Evolutionary conservation across 2,329 filamentous ascomycete genomes (phyloP).

Genomic region (Talaromyces verruculosus): DNA sequence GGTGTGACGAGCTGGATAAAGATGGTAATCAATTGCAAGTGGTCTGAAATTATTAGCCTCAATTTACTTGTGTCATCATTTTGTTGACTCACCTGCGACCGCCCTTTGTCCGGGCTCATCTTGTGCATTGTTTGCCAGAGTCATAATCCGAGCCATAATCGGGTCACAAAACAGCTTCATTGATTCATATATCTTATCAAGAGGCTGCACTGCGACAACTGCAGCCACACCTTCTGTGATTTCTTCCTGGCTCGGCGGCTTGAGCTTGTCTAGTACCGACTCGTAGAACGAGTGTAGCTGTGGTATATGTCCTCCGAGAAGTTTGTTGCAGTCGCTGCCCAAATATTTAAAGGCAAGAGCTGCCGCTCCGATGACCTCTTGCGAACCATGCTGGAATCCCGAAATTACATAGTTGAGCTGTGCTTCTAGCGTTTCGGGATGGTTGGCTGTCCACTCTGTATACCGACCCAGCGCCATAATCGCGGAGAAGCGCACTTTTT

Average conservation of each 20-base stretch:
- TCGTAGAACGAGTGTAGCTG: constrained; percentile 93
- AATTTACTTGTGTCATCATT: background rate
- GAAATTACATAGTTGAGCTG: constrained; percentile 96
- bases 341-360: constrained; percentile 96
- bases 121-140: constrained; percentile 79
- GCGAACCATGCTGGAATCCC: constrained; percentile 83
- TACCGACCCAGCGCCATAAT: constrained; percentile 97
- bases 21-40: constrained; percentile 85
- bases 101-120: constrained; percentile 81
- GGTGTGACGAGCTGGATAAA: constrained; percentile 80
- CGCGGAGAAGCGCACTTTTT: constrained; percentile 96
- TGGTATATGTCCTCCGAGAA: constrained; percentile 77
- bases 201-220: constrained; percentile 82
- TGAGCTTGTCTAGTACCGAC: constrained; percentile 80
- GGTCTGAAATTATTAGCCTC: constrained; percentile 56
- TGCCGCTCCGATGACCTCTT: constrained; percentile 86
- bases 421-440: constrained; percentile 85
- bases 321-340: constrained; percentile 87
- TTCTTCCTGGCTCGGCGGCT: constrained; percentile 86
- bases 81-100: constrained; percentile 64
- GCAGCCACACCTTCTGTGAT: constrained; percentile 93
- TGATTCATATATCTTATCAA: constrained; percentile 75
- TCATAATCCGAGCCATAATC: constrained; percentile 79
- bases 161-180: constrained; percentile 94
- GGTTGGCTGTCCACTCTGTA: constrained; percentile 94